Conservation (phyloP, 192 early-diverging fungal genomes). For the Coemansia sp. region DNA sequence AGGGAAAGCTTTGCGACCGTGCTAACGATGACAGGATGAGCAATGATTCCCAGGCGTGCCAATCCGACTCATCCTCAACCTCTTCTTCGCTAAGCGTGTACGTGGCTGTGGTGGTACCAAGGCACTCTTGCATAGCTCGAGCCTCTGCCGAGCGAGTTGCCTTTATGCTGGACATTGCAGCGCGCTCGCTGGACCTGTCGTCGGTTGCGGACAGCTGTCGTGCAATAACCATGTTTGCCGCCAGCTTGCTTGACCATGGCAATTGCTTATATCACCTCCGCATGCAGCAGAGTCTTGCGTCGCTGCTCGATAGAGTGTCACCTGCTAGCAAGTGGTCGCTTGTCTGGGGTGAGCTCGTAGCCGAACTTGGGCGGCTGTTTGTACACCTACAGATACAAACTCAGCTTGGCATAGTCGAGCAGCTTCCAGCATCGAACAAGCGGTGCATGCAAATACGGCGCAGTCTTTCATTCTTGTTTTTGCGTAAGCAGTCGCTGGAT, state of each 20-base stretch:
- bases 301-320: slow-evolving; percentile 15
- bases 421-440: slow-evolving; percentile 26
- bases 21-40: background rate
- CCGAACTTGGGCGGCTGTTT: slow-evolving; percentile 14
- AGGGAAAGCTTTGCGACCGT: slow-evolving; percentile 12
- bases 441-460: slow-evolving; percentile 43
- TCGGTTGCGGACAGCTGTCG: slow-evolving; percentile 23
- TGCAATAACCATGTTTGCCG: slow-evolving; percentile 10
- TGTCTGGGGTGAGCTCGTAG: slow-evolving; percentile 27
- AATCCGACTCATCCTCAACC: background rate
- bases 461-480: slow-evolving; percentile 33
- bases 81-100: background rate
- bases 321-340: slow-evolving; percentile 40
- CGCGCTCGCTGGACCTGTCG: slow-evolving; percentile 13
- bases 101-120: slow-evolving; percentile 6
- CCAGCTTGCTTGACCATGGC: slow-evolving; percentile 24
- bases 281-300: slow-evolving; percentile 33
- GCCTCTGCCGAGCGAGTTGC: slow-evolving; percentile 26
- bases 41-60: background rate
- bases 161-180: slow-evolving; percentile 22
- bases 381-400: slow-evolving; percentile 7
- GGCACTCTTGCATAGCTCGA: background rate
- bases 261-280: slow-evolving; percentile 10
- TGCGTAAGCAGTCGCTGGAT: slow-evolving; percentile 18
- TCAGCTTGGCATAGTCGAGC: slow-evolving; percentile 24